Base-by-base conservation (phyloP, 1,139 yeast genomes). In the Blastobotrys serpentis region DNA sequence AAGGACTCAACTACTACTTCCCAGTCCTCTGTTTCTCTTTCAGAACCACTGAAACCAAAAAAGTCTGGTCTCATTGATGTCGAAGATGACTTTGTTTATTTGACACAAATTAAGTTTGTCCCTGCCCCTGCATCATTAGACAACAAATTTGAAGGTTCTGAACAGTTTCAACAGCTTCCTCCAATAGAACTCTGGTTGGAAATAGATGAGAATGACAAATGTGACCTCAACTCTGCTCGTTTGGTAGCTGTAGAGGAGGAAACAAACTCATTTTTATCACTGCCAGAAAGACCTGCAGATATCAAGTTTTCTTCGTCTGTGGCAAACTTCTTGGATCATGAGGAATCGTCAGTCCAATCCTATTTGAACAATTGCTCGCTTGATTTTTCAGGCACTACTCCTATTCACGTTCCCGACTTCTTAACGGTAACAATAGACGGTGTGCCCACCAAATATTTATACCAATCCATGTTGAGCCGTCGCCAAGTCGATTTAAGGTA, bases 141-240 rank as follows among this genome's bases (percentile, higher is more conserved):
- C 10, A 13, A 36, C 8, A 17, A 17, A 4, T 11, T n/a, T 19
- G 26, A 36, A n/a, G 40, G 40, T 18, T 55, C 56, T 6, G 59
- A 47, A 16, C 47, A 52, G 17, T 52, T 53, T n/a, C 59, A 56
- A 11, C 60, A 66, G 44, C 71, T 71, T 47, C 84, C 84, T 0
- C 78, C 82, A 0, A 66, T 80, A 2, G 84, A 80, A 58, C 65
- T 80, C 44, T 77, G 82, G 79, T 65, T 76, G 46, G 76, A 74
- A 41, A 62, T 78, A 46, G 71, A 72, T 52, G 68, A 66, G 7
- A 56, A 62, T 29, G 69, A 69, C 16, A 64, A 56, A n/a, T 72
- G 78, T 1, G 75, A 74, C 45, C 52, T 70, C 43, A 72, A 70
- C 25, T 66, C 76, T 5, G 60, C 77, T 47, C 67, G 68, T 38